Percentiles rank a stretch among this genome's conserved stretches.
phyloP scores from a whole-genome alignment of 495 filamentous ascomycete genomes.

The Friedmanniomyces endolithicus region DNA sequence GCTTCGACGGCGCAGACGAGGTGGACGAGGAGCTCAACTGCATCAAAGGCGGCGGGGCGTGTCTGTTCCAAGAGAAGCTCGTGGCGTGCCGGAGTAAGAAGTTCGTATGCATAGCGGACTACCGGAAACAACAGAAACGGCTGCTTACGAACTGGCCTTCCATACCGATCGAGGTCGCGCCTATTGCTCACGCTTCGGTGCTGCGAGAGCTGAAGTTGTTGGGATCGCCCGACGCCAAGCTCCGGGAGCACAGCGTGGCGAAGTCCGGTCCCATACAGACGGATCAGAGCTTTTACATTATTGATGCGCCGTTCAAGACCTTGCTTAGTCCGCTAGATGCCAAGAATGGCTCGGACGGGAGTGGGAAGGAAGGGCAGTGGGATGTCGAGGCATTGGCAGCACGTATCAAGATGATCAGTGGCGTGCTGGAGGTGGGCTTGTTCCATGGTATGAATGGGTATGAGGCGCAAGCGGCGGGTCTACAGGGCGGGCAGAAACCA shows the following conservation, averaged over 20 bases:
- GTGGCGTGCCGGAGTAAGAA: conserved; percentile 74
- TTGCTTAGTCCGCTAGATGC: conserved; percentile 53
- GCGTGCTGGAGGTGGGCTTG: conserved; percentile 83
- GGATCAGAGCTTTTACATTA: conserved; percentile 85
- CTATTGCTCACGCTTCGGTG: conserved; percentile 61
- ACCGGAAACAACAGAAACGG: conserved; percentile 67
- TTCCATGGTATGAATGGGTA: conserved; percentile 69
- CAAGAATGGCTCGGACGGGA: conserved; percentile 27
- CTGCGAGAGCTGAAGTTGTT: conserved; percentile 53
- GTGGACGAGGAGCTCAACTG: conserved; percentile 90
- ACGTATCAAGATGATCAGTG: conserved; percentile 66
- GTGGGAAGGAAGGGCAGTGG: conserved; percentile 42
- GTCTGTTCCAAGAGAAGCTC: conserved; percentile 95
- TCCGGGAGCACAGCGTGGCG: conserved; percentile 52
- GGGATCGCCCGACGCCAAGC: conserved; percentile 52
- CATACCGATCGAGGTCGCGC: conserved; percentile 87
- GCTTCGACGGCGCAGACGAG: conserved; percentile 94
- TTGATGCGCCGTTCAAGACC: conserved; percentile 74
- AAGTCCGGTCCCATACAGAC: conserved; percentile 80
- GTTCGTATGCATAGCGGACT: conserved; percentile 90
- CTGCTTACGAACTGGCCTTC: conserved; percentile 70
- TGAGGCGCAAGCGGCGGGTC: conserved; percentile 41
- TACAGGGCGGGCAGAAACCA: conserved; percentile 68
- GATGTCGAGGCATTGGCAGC: conserved; percentile 60
- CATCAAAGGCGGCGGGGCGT: conserved; percentile 95